phyloP scores from a whole-genome alignment of 352 stramenopile genomes.

The Aphanomyces euteiches region DNA sequence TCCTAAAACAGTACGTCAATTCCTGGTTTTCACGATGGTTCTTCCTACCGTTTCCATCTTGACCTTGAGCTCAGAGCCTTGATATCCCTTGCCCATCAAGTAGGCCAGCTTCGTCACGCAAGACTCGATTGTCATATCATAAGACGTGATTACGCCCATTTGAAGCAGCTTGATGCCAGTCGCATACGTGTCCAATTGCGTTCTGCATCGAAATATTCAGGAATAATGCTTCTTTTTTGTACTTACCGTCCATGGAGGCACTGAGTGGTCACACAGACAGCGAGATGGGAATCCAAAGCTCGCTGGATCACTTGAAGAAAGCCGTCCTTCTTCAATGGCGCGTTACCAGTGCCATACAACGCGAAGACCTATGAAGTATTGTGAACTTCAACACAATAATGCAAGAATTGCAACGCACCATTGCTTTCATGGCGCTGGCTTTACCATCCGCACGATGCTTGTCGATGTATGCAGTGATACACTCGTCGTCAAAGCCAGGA shows the following conservation, averaged over 20 bases:
- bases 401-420: neutral
- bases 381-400: too few species aligned
- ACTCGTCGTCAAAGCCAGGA: conserved; percentile 83
- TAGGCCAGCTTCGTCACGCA: conserved; percentile 92
- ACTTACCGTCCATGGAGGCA: conserved; percentile 84
- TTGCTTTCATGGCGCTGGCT: conserved; percentile 27
- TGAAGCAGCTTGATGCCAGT: conserved; percentile 85
- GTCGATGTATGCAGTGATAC: conserved; percentile 75
- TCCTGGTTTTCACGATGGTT: too few species aligned
- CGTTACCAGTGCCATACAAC: conserved; percentile 95
- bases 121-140: conserved; percentile 96
- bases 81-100: conserved; percentile 88
- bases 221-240: neutral
- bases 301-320: conserved; percentile 85
- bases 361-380: conserved; percentile 81
- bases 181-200: conserved; percentile 91
- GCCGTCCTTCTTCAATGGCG: conserved; percentile 80
- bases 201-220: conserved; percentile 36
- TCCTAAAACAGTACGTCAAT: conserved; percentile 17
- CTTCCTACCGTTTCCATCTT: conserved; percentile 71
- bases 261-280: conserved; percentile 93
- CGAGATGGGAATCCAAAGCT: conserved; percentile 74
- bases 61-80: conserved; percentile 52
- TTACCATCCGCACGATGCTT: conserved; percentile 11
- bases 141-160: conserved; percentile 91